phyloP scores from a whole-genome alignment of 2,329 filamentous ascomycete species.

The Fusarium domesticum region DNA sequence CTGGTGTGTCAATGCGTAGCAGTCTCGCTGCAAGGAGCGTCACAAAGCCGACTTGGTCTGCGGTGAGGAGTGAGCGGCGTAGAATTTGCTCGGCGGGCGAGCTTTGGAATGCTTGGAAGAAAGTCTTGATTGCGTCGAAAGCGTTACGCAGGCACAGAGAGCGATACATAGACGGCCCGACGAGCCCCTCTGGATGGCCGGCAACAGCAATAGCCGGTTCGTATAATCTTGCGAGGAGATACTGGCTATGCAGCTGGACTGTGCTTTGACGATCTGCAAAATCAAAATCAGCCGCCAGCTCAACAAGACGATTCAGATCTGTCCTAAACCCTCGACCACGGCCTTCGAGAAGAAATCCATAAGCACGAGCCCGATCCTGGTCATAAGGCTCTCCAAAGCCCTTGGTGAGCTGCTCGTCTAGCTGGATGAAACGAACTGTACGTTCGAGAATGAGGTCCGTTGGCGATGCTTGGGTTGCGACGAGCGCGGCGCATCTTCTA shows the following conservation, averaged over 20 bases:
- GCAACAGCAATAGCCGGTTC: constrained; percentile 38
- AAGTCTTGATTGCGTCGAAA: constrained; percentile 34
- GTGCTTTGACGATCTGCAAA: constrained; percentile 1
- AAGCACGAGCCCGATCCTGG: constrained; percentile 26
- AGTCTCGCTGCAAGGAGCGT: constrained; percentile 23
- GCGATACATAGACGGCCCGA: constrained; percentile 29
- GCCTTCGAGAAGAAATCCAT: constrained; percentile 34
- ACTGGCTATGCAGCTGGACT: constrained; percentile 35
- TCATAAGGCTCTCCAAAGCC: constrained; percentile 33
- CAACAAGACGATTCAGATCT: constrained; percentile 34
- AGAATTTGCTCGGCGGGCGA: constrained; percentile 26
- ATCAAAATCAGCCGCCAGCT: constrained; percentile 22
- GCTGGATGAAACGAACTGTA: constrained; percentile 35
- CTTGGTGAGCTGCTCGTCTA: constrained; percentile 35
- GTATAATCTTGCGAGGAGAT: constrained; percentile 38
- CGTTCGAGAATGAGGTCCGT: constrained; percentile 35
- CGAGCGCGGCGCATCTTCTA: constrained; percentile 33
- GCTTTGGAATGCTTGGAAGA: constrained; percentile 32
- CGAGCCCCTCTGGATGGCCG: constrained; percentile 24
- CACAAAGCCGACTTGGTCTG: constrained; percentile 22
- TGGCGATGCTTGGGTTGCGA: constrained; percentile 22
- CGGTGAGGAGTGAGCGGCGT: constrained; percentile 19
- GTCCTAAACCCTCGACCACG: constrained; percentile 33
- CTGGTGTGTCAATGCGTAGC: constrained; percentile 23
- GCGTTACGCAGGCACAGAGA: constrained; percentile 36